Evolutionary conservation across 225 moss, liverwort and hornwort genomes (phyloP).

Genomic region (Polytrichum formosum): DNA sequence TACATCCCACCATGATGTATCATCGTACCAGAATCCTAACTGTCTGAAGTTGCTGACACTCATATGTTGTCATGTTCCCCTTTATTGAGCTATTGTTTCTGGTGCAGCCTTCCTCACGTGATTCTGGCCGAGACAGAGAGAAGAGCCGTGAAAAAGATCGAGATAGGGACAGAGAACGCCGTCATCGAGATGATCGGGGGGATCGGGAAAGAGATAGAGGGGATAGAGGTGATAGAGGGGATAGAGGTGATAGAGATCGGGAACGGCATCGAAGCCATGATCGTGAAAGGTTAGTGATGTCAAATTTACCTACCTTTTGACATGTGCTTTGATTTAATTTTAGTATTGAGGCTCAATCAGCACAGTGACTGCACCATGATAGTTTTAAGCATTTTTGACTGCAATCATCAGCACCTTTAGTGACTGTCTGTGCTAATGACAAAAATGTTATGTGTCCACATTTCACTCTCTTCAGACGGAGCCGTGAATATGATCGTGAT

Average conservation of each 20-base stretch:
- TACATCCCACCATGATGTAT: constrained; percentile 18
- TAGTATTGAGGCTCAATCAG: too few species aligned
- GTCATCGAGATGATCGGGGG: constrained; percentile 77
- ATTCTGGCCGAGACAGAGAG: constrained; percentile 82
- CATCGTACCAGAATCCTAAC: constrained; percentile 10
- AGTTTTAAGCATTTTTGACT: too few species aligned
- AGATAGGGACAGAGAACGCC: constrained; percentile 74
- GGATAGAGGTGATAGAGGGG: constrained; percentile 53
- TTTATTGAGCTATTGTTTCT: constrained; percentile 27
- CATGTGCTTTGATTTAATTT: too few species aligned
- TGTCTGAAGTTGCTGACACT: constrained; percentile 14
- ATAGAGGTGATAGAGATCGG: constrained; percentile 52
- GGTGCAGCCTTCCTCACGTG: constrained; percentile 83
- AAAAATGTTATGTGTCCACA: neutral
- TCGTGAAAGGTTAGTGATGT: constrained; percentile 60
- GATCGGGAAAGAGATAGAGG: constrained; percentile 59
- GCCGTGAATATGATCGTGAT: constrained; percentile 80
- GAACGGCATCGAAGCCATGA: constrained; percentile 65
- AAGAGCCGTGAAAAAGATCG: constrained; percentile 81
- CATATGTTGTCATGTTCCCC: constrained; percentile 3
- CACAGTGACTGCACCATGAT: too few species aligned
- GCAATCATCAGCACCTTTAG: too few species aligned
- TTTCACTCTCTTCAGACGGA: constrained; percentile 19
- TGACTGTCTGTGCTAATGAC: too few species aligned
- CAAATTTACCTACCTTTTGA: neutral